Evolutionary conservation across 257 asterid genomes (phyloP).

Genomic region (Fraxinus cuspidata): DNA sequence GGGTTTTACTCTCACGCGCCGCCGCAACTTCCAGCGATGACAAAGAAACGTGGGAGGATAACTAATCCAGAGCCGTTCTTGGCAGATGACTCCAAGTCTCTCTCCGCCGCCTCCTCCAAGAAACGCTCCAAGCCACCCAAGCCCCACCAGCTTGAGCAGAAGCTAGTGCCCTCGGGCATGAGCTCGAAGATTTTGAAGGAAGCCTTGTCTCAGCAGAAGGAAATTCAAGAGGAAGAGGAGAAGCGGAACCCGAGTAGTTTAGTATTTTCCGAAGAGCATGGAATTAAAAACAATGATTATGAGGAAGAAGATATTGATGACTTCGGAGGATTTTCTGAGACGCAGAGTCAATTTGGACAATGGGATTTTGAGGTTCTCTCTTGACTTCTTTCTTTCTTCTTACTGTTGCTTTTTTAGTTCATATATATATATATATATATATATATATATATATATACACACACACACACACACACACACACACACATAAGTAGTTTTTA

Average conservation of each 20-base stretch:
- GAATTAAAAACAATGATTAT: slow-evolving; percentile 33
- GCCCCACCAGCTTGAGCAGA: slow-evolving; percentile 65
- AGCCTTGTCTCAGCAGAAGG: slow-evolving; percentile 83
- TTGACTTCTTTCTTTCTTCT: background rate
- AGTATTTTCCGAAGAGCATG: slow-evolving; percentile 32
- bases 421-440: background rate
- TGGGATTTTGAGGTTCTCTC: slow-evolving; percentile 58
- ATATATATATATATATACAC: too few relatives aligned
- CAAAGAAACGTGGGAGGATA: slow-evolving; percentile 71
- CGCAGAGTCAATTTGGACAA: slow-evolving; percentile 64
- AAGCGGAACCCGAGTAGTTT: slow-evolving; percentile 34
- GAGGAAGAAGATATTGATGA: slow-evolving; percentile 69
- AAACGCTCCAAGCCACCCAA: slow-evolving; percentile 69
- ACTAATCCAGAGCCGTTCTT: slow-evolving; percentile 84
- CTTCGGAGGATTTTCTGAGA: slow-evolving; percentile 68
- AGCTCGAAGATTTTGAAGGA: slow-evolving; percentile 81
- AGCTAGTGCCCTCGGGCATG: slow-evolving; percentile 63
- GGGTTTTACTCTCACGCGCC: slow-evolving; percentile 21
- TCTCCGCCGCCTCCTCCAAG: slow-evolving; percentile 47
- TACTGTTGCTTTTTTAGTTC: background rate
- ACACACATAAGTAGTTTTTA: too few relatives aligned
- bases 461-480: too few relatives aligned
- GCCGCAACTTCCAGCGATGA: slow-evolving; percentile 36
- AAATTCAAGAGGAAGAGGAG: slow-evolving; percentile 75
- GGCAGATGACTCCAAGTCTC: slow-evolving; percentile 51